phyloP scores from a whole-genome alignment of 495 filamentous ascomycete genomes.

The Trichoderma reesei region DNA sequence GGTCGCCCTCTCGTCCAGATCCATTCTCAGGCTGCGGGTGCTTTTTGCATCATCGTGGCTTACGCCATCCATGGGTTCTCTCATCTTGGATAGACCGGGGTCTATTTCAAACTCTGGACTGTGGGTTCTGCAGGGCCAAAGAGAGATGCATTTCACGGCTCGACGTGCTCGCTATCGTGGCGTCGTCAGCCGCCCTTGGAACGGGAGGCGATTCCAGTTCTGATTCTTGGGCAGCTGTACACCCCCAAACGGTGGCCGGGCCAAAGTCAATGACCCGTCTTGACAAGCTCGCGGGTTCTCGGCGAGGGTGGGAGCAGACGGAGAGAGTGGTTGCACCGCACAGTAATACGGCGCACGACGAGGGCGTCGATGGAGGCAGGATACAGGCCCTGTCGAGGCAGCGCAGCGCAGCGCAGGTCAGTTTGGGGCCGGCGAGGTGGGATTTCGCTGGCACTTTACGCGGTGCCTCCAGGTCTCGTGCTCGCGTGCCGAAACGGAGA shows the following conservation, averaged over 20 bases:
- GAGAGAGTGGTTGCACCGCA: neutral
- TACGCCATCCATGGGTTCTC: conserved; percentile 1
- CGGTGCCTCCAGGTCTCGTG: conserved; percentile 3
- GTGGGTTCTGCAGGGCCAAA: neutral
- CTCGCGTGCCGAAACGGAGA: conserved; percentile 7
- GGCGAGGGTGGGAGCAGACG: neutral
- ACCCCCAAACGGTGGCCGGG: neutral
- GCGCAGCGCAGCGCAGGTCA: neutral
- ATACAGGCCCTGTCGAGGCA: neutral
- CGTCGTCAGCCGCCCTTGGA: neutral
- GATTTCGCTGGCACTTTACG: conserved; percentile 4
- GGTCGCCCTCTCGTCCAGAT: neutral
- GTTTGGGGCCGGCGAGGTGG: neutral
- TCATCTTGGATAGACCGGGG: neutral
- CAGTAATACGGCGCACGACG: neutral
- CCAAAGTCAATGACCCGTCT: neutral
- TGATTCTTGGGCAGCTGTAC: neutral
- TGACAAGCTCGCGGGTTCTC: neutral
- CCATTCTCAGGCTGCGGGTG: neutral
- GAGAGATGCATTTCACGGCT: conserved; percentile 1
- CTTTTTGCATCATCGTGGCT: conserved; percentile 1
- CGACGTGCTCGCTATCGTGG: neutral
- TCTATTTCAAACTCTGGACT: neutral
- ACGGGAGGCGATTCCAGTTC: neutral
- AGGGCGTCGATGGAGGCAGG: neutral